Evolutionary conservation across 805 yeast species (phyloP), one percentile per base, ranked within the genome.

Genomic region (Metschnikowia sp.): DNA sequence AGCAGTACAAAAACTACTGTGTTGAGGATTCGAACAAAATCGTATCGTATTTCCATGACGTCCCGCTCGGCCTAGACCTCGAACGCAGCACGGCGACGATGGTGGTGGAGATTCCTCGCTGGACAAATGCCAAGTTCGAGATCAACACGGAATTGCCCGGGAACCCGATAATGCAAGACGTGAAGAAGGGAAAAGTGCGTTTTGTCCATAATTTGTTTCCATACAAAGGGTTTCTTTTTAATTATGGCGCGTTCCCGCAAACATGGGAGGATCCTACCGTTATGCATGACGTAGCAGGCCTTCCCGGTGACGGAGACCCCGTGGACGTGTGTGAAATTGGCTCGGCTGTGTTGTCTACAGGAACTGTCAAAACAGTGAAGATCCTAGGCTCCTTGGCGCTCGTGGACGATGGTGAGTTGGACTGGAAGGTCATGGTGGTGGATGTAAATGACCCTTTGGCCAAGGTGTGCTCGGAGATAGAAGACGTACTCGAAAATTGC

Each of bases 231-330:
- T 92, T 94, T 78, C 92, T 92, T 60, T 96, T 90, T 77, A 94
- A 94, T 78, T 92, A 92, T 69, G 99, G 98, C 69, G 97, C 97
- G 42, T 86, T 92, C 81, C 98, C 98, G 57, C 97, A 92, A 70
- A 84, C 90, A 40, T 84, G 90, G 90, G 90, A 84, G 69, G 88
- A 84, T 62, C 78, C 78, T 40, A 68, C 88, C 82, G 68, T 81
- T 72, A 82, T 60, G 39, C 59, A 65, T 45, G 66, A 59, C 70
- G 67, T 82, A 72, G 62, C 81, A 28, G 65, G 60, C 11, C 59
- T 68, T 18, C 64, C 69, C 51, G 99, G 99, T 51, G 99, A 92
- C 70, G 88, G 89, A 62, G 99, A 92, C 68, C 99, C 99, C 3
- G 72, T 92, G 52, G 99, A 92, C 62, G 91, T 91, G 39, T 83